phyloP scores from a whole-genome alignment of 495 filamentous ascomycete genomes.

The Penicillium paradoxum region DNA sequence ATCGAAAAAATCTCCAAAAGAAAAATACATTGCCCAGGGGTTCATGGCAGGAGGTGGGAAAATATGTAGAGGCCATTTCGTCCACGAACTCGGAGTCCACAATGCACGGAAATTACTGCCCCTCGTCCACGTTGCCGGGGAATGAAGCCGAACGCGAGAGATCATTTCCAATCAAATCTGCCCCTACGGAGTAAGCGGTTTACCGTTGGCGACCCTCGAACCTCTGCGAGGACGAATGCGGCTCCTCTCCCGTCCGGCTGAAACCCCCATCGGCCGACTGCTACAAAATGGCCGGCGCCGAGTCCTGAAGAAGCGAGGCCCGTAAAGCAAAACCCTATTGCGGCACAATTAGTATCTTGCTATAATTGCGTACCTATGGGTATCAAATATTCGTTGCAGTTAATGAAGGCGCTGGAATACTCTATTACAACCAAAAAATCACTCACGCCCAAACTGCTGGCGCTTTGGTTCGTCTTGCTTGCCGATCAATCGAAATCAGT shows the following conservation, averaged over 20 bases:
- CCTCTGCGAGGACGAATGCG: not conserved
- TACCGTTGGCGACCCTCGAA: no score
- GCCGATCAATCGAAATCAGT: constrained; percentile 14
- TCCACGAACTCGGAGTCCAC: no score
- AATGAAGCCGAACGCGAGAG: no score
- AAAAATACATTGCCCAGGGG: no score
- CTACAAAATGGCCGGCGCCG: not conserved
- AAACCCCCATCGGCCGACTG: not conserved
- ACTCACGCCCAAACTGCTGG: not conserved
- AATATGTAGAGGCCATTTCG: no score
- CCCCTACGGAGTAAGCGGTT: no score
- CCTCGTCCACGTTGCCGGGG: no score
- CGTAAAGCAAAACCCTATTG: not conserved
- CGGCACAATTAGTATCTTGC: not conserved
- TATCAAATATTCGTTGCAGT: not conserved
- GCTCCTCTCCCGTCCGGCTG: not conserved
- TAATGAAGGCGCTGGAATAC: no score
- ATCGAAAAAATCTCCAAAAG: no score
- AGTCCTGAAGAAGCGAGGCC: not conserved
- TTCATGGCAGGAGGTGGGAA: no score
- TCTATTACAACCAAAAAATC: no score
- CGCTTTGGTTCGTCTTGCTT: not conserved
- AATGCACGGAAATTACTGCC: no score
- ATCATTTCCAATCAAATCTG: not conserved
- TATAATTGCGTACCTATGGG: not conserved